Conservation (phyloP, 106 monocot species). For the Dendrobium huoshanense region DNA sequence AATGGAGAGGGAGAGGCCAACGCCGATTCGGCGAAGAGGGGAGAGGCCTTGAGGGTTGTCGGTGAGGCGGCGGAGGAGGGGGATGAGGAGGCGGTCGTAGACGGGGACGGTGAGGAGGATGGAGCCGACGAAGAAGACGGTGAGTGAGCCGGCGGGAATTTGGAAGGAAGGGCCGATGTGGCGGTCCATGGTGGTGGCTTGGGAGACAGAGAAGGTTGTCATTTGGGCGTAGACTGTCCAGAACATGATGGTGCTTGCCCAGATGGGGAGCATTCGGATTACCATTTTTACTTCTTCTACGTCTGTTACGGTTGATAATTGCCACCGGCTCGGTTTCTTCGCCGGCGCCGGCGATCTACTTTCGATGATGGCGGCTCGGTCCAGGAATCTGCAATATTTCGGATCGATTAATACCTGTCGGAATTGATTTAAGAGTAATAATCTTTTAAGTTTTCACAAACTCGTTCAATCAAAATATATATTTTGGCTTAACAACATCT, state of each 20-base stretch:
- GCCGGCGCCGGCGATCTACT: background rate
- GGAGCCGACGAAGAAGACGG: slow-evolving; percentile 56
- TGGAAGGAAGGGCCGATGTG: slow-evolving; percentile 26
- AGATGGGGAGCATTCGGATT: slow-evolving; percentile 56
- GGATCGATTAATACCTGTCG: no score
- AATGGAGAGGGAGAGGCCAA: slow-evolving; percentile 32
- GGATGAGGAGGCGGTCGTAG: slow-evolving; percentile 44
- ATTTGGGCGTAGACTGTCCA: slow-evolving; percentile 73
- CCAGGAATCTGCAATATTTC: slow-evolving; percentile 27
- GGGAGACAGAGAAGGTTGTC: slow-evolving; percentile 66
- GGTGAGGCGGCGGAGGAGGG: slow-evolving; percentile 30
- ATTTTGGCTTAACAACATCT: no score
- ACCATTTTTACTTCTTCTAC: slow-evolving; percentile 65
- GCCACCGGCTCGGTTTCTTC: slow-evolving; percentile 20
- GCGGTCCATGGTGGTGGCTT: slow-evolving; percentile 57
- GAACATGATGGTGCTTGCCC: slow-evolving; percentile 71
- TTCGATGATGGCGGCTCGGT: slow-evolving; percentile 39
- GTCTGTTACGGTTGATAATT: slow-evolving; percentile 39
- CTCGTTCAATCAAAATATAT: no score
- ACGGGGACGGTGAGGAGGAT: slow-evolving; percentile 56
- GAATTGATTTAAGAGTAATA: no score
- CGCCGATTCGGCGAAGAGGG: slow-evolving; percentile 40
- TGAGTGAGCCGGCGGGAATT: slow-evolving; percentile 57
- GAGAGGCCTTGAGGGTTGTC: slow-evolving; percentile 39
- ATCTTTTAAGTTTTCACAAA: no score